Base-by-base conservation (phyloP, 352 stramenopile genomes). In the Pythium rishiriense region DNA sequence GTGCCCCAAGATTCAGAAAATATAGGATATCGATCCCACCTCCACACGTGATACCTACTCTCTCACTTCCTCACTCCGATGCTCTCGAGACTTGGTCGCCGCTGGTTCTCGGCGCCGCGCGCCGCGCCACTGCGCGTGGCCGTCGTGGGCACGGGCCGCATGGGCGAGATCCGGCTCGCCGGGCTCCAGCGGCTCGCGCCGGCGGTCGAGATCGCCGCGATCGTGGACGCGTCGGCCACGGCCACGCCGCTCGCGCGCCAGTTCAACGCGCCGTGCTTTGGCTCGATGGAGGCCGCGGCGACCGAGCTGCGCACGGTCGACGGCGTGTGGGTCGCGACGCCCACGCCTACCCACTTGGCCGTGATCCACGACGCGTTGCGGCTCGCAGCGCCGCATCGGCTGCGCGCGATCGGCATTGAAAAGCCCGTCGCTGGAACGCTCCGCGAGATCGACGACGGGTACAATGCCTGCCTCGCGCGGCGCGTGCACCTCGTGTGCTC, bases 401-500 rank as follows among this genome's bases (percentile, higher is more conserved):
- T 73, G 2, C 31, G 50, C 3, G 74, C 80, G 2, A 89, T 93
- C 35, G 84, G 80, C 22, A 86, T 91, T 56, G 84, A 93, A 61
- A 93, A 93, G 41, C 84, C 84, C 9, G 84, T 93, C 6, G 81
- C 77, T 9, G 74, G 65, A 1, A 69, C 75, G 31, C 66, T 93
- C 0, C 45, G 62, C 8, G 81, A 93, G 33, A 88, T 90, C 50
- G 84, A 93, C 55, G 61, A 62, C 3, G 78, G 73, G 1, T 93
- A 93, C 60, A 53, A 71, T 35, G 51, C 72, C 1, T 93, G 85
- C 45, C 58, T 78, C 25, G 53, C 73, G 24, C 72, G 69, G 26
- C 62, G 70, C 37, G 79, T 94, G 21, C 76, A 85, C 47, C 71
- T 98, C 50, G 87, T 92, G 59, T 97, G 91, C 62, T 95, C 88